These are phyloP conservation scores for Adansonia rubrostipa DNA, from an alignment of 441 rosid species.

Conservation along the genomic window DNA sequence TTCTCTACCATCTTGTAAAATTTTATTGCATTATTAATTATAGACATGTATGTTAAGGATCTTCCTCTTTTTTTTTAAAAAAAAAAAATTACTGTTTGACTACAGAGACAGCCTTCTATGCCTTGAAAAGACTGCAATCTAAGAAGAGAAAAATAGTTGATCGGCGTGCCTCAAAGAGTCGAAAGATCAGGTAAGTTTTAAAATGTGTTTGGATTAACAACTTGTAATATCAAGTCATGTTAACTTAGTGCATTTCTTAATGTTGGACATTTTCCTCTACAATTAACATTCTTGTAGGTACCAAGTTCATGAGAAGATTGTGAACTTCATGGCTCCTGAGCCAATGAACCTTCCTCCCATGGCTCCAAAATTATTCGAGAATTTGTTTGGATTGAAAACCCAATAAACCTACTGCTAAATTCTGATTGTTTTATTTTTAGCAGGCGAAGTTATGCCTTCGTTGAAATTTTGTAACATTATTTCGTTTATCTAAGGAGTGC, in stretches of 20 bases:
- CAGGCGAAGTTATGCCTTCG: background rate
- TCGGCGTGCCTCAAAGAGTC: constrained; percentile 86
- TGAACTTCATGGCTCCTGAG: constrained; percentile 87
- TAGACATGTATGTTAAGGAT: background rate
- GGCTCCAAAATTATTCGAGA: constrained; percentile 77
- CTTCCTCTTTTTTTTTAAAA: background rate
- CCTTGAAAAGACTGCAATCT: constrained; percentile 66
- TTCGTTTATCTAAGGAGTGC: background rate
- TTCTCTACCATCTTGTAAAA: background rate
- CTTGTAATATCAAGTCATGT: background rate
- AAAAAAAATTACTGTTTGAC: constrained; percentile 22
- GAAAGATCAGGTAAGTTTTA: constrained; percentile 73
- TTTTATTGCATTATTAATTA: background rate
- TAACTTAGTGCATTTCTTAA: background rate
- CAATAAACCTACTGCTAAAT: constrained; percentile 32
- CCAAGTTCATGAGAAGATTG: constrained; percentile 81
- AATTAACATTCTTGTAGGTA: constrained; percentile 47
- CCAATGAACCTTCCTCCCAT: constrained; percentile 64
- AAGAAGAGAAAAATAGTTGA: constrained; percentile 94
- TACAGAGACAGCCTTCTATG: constrained; percentile 76
- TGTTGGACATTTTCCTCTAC: background rate
- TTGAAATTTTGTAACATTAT: constrained; percentile 20
- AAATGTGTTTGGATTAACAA: background rate
- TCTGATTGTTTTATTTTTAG: background rate
- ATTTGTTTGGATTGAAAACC: constrained; percentile 73